Percentiles rank a stretch among this genome's conserved stretches.
phyloP scores from a whole-genome alignment of 192 early-diverging fungal species.

The Coemansia furcata region DNA sequence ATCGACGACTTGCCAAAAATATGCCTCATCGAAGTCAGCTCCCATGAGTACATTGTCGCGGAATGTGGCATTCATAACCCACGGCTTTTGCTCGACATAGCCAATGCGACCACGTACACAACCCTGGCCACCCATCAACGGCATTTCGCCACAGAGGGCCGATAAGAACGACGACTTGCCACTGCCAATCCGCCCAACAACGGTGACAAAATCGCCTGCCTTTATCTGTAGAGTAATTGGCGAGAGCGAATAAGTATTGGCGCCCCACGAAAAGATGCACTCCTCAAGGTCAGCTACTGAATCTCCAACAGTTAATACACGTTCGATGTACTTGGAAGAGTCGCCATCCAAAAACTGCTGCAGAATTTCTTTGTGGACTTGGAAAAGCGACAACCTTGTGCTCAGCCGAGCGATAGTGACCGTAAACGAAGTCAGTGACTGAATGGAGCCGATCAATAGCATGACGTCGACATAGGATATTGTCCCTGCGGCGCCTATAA shows the following conservation, averaged over 20 bases:
- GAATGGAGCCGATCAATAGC: slow-evolving; percentile 21
- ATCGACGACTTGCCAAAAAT: slow-evolving; percentile 16
- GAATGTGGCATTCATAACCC: slow-evolving; percentile 39
- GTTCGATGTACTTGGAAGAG: background rate
- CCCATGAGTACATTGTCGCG: slow-evolving; percentile 53
- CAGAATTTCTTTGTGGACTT: background rate
- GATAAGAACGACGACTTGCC: slow-evolving; percentile 67
- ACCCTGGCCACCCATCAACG: slow-evolving; percentile 64
- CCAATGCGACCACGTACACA: slow-evolving; percentile 59
- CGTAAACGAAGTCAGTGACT: slow-evolving; percentile 17
- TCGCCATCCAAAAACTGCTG: background rate
- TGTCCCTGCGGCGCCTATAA: slow-evolving; percentile 32
- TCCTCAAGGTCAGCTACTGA: slow-evolving; percentile 10
- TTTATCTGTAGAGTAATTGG: slow-evolving; percentile 59
- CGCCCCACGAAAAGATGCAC: slow-evolving; percentile 31
- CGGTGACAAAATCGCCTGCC: slow-evolving; percentile 68
- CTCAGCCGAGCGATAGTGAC: background rate
- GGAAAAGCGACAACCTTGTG: background rate
- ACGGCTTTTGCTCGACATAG: slow-evolving; percentile 46
- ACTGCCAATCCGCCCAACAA: slow-evolving; percentile 82
- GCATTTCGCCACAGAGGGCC: slow-evolving; percentile 82
- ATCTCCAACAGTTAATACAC: background rate
- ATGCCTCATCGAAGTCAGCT: slow-evolving; percentile 26
- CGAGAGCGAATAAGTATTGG: slow-evolving; percentile 53
- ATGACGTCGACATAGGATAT: slow-evolving; percentile 12